Base-by-base conservation (phyloP, 2,329 filamentous ascomycete species). In the Colletotrichum salicis region DNA sequence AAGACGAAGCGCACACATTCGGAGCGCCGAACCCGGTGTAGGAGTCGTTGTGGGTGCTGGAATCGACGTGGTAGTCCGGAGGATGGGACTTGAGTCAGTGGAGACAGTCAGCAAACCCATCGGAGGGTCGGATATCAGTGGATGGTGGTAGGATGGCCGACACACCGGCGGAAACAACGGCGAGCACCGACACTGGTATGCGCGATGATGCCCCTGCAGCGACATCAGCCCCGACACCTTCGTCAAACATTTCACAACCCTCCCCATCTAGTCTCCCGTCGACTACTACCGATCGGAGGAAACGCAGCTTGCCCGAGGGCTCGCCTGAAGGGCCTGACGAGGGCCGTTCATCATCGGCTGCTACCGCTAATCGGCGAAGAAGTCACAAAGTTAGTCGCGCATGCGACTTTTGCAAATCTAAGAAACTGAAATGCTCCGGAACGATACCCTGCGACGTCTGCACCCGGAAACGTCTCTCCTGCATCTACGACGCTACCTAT, bases 391-490 rank as follows among this genome's bases (percentile, higher is more conserved):
- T 82, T 5, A 82, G 77, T 62, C 76, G 80, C 19, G 82, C 82
- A 15, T 83, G 82, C 67, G 82, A 83, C 66, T 76, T 76, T 35
- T 83, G 82, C 77, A 83, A 83, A 74, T 31, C 75, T 11, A 80
- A 80, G 67, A 83, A 83, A 70, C 74, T 80, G 15, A 81, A 79
- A 75, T 83, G 82, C 64, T 71, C 73, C n/a, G 82, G 82, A 0
- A 82, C 79, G 0, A 66, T 80, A 24, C 82, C 82, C 1, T 83
- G 82, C 67, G 70, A 76, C 1, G 74, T 76, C 1, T 83, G 82
- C 55, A 74, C 74, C 0, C 77, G 76, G 56, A 79, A 76, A 48
- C 65, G 68, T 1, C 64, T 80, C 7, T 61, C 74, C 1, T 83
- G 82, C 51, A 76, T 78, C n/a, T 83, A 83, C 61, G 76, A 82